These are phyloP conservation scores for Telfairia occidentalis DNA, from an alignment of 331 rosid genomes.

Conservation along the genomic window DNA sequence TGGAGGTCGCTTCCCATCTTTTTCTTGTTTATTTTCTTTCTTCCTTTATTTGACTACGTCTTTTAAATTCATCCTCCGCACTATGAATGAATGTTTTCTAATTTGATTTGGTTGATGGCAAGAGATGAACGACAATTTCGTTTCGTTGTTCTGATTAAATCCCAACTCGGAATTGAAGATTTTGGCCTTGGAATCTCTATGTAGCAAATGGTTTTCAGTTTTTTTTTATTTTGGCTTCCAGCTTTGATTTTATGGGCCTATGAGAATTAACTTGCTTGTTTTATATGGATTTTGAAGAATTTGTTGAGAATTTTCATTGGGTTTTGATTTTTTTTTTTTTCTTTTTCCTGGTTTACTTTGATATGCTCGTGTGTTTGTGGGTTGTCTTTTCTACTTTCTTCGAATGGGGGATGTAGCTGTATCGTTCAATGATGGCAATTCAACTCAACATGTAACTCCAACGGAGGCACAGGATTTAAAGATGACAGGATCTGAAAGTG, in stretches of 20 bases:
- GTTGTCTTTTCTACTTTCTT: neutral
- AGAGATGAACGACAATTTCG: neutral
- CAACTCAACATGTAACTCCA: conserved; percentile 6
- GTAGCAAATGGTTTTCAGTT: neutral
- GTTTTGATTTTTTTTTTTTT: neutral
- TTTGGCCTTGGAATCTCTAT: neutral
- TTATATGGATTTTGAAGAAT: neutral
- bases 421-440: neutral
- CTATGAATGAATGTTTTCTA: neutral
- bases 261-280: neutral
- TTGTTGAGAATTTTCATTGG: neutral
- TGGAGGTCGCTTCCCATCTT: too few species aligned
- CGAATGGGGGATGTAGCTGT: neutral
- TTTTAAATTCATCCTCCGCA: neutral
- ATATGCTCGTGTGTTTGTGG: neutral
- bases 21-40: neutral
- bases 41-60: neutral
- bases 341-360: neutral
- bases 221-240: neutral
- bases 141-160: neutral
- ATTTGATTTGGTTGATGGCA: neutral
- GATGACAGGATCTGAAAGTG: conserved; percentile 15
- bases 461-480: neutral
- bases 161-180: neutral
- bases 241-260: neutral